A percentile compares a stretch with the other conserved stretches of the same genome.
Conservation (phyloP, 352 stramenopile genomes). For the Globisporangium cystogenes region DNA sequence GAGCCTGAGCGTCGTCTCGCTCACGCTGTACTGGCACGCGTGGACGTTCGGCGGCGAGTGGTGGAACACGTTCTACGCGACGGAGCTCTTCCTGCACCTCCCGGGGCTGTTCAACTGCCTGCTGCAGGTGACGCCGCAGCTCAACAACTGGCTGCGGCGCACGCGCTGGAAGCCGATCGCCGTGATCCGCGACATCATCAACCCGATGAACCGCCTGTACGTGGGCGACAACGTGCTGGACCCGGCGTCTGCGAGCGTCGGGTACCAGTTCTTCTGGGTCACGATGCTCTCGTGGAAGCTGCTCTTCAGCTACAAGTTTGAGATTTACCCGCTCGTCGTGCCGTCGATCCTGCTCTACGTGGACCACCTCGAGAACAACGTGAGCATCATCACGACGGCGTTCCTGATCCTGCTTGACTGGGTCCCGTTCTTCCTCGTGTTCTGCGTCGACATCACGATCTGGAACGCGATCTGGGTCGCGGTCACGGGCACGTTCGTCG, state of each 20-base stretch:
- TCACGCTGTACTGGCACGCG: slow-evolving; percentile 82
- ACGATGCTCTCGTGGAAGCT: slow-evolving; percentile 96
- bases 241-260: slow-evolving; percentile 82
- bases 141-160: slow-evolving; percentile 79
- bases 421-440: slow-evolving; percentile 97
- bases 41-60: slow-evolving; percentile 53
- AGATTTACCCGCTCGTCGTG: slow-evolving; percentile 94
- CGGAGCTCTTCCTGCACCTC: slow-evolving; percentile 49
- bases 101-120: slow-evolving; percentile 67
- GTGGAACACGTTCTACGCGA: slow-evolving; percentile 64
- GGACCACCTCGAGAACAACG: slow-evolving; percentile 92
- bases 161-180: slow-evolving; percentile 62
- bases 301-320: slow-evolving; percentile 98
- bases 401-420: slow-evolving; percentile 95
- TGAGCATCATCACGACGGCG: slow-evolving; percentile 77
- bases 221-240: slow-evolving; percentile 96
- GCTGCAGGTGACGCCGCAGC: slow-evolving; percentile 68
- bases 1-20: slow-evolving; percentile 40
- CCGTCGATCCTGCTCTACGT: slow-evolving; percentile 95
- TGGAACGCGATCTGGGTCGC: slow-evolving; percentile 98
- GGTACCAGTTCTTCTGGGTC: slow-evolving; percentile 95
- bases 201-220: slow-evolving; percentile 96
- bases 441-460: slow-evolving; percentile 98
- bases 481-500: slow-evolving; percentile 95
- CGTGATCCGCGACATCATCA: slow-evolving; percentile 79